phyloP scores from a whole-genome alignment of 1,284 basidiomycete species.

The Phlebopus sp. region DNA sequence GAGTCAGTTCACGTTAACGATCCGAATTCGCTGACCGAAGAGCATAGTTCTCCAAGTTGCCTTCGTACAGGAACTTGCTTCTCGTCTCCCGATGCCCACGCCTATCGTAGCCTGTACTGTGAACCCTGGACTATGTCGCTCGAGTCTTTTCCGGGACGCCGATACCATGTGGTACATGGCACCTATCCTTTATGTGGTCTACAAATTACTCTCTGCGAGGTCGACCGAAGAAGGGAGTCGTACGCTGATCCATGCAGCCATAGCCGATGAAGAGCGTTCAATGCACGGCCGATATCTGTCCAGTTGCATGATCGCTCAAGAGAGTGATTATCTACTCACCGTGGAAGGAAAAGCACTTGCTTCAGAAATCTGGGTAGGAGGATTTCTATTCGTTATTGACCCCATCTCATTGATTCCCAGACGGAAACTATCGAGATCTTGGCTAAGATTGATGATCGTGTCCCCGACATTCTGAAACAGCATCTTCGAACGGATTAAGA shows the following conservation, averaged over 20 bases:
- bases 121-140: slow-evolving; percentile 32
- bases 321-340: slow-evolving; percentile 20
- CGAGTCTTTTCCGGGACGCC: slow-evolving; percentile 20
- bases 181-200: neutral
- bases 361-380: slow-evolving; percentile 22
- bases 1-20: slow-evolving; percentile 2
- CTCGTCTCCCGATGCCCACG: slow-evolving; percentile 20
- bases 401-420: slow-evolving; percentile 15
- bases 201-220: slow-evolving; percentile 8
- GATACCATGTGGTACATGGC: slow-evolving; percentile 5
- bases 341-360: slow-evolving; percentile 18
- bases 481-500: slow-evolving; percentile 1
- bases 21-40: neutral
- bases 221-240: slow-evolving; percentile 25
- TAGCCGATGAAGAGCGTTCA: slow-evolving; percentile 15
- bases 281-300: slow-evolving; percentile 28
- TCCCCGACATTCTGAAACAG: slow-evolving; percentile 17
- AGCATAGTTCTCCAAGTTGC: slow-evolving; percentile 27
- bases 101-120: slow-evolving; percentile 27
- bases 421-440: slow-evolving; percentile 32
- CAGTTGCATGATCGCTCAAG: slow-evolving; percentile 16
- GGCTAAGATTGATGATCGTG: slow-evolving; percentile 20
- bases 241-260: slow-evolving; percentile 21
- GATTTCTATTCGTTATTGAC: neutral
- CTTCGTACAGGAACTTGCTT: slow-evolving; percentile 29